Base-by-base conservation (phyloP, 805 yeast genomes). In the Blastobotrys muscicola region DNA sequence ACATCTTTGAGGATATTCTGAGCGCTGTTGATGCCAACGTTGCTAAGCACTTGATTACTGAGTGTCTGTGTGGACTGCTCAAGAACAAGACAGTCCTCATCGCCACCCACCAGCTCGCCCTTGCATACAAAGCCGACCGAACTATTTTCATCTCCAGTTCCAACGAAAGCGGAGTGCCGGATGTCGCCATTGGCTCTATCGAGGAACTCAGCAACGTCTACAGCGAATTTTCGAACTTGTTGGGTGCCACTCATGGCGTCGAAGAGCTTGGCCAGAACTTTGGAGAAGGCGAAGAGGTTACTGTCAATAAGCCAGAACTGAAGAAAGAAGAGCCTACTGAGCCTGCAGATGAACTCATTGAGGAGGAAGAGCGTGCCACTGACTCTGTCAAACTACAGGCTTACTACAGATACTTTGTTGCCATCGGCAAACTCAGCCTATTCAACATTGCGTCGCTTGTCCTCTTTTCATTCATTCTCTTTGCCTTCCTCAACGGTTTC, bases 21-120 rank as follows among this genome's bases (percentile, higher is more conserved):
- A 75, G 83, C 62, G 94, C 94, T 3, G 92, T 84, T 4, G 94
- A 84, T 62, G 84, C 89, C 14, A 75, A 82, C 53, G 92, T 84
- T 38, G 92, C 90, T 11, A 75, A 73, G 45, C 83, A 78, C 51
- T 82, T 84, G 41, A 74, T 83, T 73, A 71, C 75, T 29, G 66
- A 74, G 31, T 85, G 95, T 61, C 60, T 85, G 33, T 48, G 71
- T 46, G 83, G 80, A 0, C 45, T 72, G 20, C 58, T 82, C 46
- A 60, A 64, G 20, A 61, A 61, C 14, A 77, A 71, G 54, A 82
- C 90, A 0, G 69, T 84, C 54, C 53, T 82, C 4, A 64, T 82
- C 50, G 89, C 89, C 1, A 82, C 90, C 0, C 89, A 82, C 60
- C 89, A 82, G 55, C 63, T 82, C 37, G 72, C 83, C 2, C 60